Base-by-base conservation (phyloP, 2,329 filamentous ascomycete genomes). In the Harringtonia aguacate region DNA sequence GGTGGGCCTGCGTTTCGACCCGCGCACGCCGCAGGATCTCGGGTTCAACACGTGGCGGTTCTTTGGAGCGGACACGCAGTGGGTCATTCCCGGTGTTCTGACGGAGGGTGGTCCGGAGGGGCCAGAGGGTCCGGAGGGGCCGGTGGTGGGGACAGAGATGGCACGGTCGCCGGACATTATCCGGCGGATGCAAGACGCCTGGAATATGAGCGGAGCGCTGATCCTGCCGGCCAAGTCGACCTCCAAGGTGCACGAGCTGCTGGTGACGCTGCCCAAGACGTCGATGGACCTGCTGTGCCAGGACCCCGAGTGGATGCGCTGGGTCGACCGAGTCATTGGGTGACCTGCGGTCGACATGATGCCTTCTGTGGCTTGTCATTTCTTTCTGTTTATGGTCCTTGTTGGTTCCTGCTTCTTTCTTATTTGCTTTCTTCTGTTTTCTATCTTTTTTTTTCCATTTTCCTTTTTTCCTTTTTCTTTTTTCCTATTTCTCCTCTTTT, bases 1-100 rank as follows among this genome's bases (percentile, higher is more conserved):
- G 30, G 50, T 68, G 29, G 65, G 65, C 14, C 56, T 68, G 20
- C 58, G 60, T 17, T 60, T 64, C 44, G 64, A 67, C 45, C 63
- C 65, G 21, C 56, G 63, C n/a, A 58, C 61, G 37, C 59, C 63
- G 3, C 56, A 61, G 40, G 56, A 61, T 34, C 56, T 69, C 33
- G 60, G 60, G 12, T 65, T 69, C 56, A 69, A 69, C 48, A 68
- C 65, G 5, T 70, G 67, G 67, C 56, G 64, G 8, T 58, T 61
- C 45, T 63, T 69, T 48, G 67, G 66, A 2, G 63, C 60, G 20
- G 64, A 69, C 46, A 58, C 61, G 6, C 50, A 56, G 47, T 70
- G 66, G 55, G 24, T 39, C 8, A 52, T 63, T 13, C 55, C 59
- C 1, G 59, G 58, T 4, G 35, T 51, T n/a, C 12, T 15, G 3